A percentile compares a stretch with the other conserved stretches of the same genome.
Conservation (phyloP, 345 rosid species). For the Nasturtium officinale region DNA sequence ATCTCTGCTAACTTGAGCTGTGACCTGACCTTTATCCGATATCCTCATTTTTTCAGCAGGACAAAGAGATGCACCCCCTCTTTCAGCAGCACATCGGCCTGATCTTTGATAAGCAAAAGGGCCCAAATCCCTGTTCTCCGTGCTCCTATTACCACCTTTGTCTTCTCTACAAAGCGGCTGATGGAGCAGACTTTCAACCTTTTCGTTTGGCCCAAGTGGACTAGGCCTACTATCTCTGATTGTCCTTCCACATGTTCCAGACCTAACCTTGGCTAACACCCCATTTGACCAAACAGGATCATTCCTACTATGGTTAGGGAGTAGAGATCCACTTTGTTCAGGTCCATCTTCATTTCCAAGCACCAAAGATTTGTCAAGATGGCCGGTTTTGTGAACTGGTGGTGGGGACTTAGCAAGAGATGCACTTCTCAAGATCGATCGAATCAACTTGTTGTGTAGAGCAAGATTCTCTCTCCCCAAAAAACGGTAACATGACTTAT, state of each 20-base stretch:
- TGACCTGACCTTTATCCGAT: constrained; percentile 50
- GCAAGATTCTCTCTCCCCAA: constrained; percentile 92
- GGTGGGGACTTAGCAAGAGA: constrained; percentile 73
- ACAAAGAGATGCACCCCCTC: constrained; percentile 46
- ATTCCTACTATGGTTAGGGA: constrained; percentile 63
- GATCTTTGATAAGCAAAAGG: constrained; percentile 72
- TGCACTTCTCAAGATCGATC: constrained; percentile 79
- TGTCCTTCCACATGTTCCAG: constrained; percentile 68
- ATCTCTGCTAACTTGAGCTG: constrained; percentile 44
- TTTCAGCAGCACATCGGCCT: constrained; percentile 58
- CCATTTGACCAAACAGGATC: constrained; percentile 77
- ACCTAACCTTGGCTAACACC: constrained; percentile 66
- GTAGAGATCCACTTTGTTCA: constrained; percentile 51
- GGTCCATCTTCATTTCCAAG: constrained; percentile 53
- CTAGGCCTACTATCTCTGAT: constrained; percentile 74
- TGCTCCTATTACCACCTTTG: constrained; percentile 44
- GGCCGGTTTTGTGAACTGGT: constrained; percentile 54
- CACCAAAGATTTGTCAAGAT: constrained; percentile 50
- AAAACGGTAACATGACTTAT: constrained; percentile 67
- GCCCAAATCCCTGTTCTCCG: constrained; percentile 69
- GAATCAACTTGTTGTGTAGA: constrained; percentile 83
- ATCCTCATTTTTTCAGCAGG: constrained; percentile 43
- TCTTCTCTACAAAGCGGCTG: constrained; percentile 60
- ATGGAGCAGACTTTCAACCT: constrained; percentile 60
- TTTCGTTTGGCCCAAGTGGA: constrained; percentile 84